Conservation (phyloP, 495 filamentous ascomycete genomes). For the Lophiotrema nucula region DNA sequence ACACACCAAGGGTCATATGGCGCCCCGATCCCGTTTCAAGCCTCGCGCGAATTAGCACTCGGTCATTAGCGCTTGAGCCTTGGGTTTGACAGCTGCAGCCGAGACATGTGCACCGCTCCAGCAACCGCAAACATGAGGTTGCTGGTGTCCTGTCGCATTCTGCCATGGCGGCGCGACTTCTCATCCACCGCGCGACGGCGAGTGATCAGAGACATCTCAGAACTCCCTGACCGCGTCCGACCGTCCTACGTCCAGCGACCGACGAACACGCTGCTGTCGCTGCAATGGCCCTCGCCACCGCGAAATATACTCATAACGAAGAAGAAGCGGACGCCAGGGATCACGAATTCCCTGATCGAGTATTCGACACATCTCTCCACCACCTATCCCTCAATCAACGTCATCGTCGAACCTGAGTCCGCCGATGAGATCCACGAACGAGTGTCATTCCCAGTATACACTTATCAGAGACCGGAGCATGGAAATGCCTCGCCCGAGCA, state of each 20-base stretch:
- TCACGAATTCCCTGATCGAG: conserved; percentile 69
- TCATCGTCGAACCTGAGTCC: conserved; percentile 78
- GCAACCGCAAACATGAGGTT: conserved; percentile 9
- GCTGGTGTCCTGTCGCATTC: conserved; percentile 15
- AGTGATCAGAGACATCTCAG: conserved; percentile 51
- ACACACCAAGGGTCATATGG: conserved; percentile 3
- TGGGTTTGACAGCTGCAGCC: too few species aligned
- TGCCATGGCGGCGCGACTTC: conserved; percentile 41
- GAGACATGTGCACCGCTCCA: too few species aligned
- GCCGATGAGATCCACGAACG: conserved; percentile 70
- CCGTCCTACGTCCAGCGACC: conserved; percentile 58
- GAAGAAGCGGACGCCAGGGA: conserved; percentile 71
- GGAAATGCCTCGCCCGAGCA: conserved; percentile 1
- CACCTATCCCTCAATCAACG: conserved; percentile 75
- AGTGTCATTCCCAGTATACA: conserved; percentile 77
- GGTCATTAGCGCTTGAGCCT: neutral
- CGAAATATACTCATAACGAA: conserved; percentile 88
- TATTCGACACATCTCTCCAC: conserved; percentile 78
- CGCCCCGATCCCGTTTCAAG: neutral
- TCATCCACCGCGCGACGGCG: conserved; percentile 43
- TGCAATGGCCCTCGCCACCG: conserved; percentile 86
- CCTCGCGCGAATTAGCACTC: conserved; percentile 1
- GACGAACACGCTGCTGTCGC: conserved; percentile 65
- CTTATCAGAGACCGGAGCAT: conserved; percentile 31
- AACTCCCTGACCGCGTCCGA: conserved; percentile 57